These are phyloP conservation scores for Solanum aculeatissimum DNA, from an alignment of 305 asterid species.

Conservation along the genomic window DNA sequence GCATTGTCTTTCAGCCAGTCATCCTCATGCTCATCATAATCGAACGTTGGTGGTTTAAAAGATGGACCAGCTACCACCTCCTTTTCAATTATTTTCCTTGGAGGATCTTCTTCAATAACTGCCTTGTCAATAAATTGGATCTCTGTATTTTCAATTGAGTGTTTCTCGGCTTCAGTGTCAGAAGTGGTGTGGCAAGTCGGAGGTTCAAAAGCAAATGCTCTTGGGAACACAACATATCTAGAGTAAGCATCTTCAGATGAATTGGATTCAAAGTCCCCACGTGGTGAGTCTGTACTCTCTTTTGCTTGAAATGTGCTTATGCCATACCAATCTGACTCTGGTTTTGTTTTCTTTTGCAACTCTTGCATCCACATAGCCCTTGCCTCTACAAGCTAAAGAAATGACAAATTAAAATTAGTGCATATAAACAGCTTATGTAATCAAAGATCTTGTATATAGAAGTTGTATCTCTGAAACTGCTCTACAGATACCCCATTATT, in stretches of 20 bases:
- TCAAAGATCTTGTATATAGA: background rate
- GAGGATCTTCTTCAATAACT: slow-evolving; percentile 39
- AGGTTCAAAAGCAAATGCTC: slow-evolving; percentile 21
- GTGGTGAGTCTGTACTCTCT: slow-evolving; percentile 33
- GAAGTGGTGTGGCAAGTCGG: slow-evolving; percentile 13
- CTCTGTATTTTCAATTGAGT: slow-evolving; percentile 27
- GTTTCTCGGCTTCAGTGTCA: slow-evolving; percentile 40
- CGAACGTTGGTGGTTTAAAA: slow-evolving; percentile 16
- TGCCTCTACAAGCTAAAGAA: slow-evolving; percentile 61
- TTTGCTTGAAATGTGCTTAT: slow-evolving; percentile 25
- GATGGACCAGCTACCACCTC: slow-evolving; percentile 34
- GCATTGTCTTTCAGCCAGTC: slow-evolving; percentile 78
- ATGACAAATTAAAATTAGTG: background rate
- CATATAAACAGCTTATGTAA: background rate
- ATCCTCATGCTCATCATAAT: slow-evolving; percentile 33
- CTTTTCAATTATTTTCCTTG: slow-evolving; percentile 28
- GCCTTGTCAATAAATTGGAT: slow-evolving; percentile 46
- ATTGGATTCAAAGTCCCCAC: slow-evolving; percentile 20
- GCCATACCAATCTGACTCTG: slow-evolving; percentile 42
- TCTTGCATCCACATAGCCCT: slow-evolving; percentile 90
- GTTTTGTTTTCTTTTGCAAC: slow-evolving; percentile 67
- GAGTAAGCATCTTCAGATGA: slow-evolving; percentile 31
- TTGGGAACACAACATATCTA: slow-evolving; percentile 16
- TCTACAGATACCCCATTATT: background rate
- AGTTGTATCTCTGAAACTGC: background rate